Base-by-base conservation (phyloP, 1,139 yeast species). In the Scheffersomyces segobiensis region DNA sequence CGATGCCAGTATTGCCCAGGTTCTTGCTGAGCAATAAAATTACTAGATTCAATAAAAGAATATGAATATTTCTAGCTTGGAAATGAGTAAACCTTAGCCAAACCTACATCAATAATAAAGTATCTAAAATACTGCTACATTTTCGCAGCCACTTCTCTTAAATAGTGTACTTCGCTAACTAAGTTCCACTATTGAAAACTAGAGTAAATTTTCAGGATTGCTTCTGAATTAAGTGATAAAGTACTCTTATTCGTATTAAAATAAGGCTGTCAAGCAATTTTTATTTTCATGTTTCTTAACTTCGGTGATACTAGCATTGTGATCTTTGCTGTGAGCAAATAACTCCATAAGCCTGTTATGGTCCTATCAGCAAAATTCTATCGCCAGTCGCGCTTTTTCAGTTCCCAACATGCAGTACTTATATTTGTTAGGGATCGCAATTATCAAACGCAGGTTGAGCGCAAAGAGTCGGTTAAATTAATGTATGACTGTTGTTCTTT, bases 1-100 rank as follows among this genome's bases (percentile, higher is more conserved):
- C 60, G 87, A 82, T 58, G 69, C 77, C 55, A 82, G 87, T 46
- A 73, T 85, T 32, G 60, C 61, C n/a, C 67, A 66, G 53, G 66
- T 63, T 12, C 19, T 49, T 17, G 32, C 24, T 39, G 2, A 20
- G 47, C 46, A 48, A 21, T 52, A 47, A 32, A 26, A 32, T 14
- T 32, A 10, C 7, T 32, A 32, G 17, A 32, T 32, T 10, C 3
- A 32, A 24, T 24, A 24, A 24, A 24, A 2, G 42, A 32, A 17
- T 32, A 12, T 32, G 42, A 32, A 12, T 32, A 14, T 32, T n/a
- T 32, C 14, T 26, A 22, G 24, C 24, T 6, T 32, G 12, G 14
- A 32, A 32, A 32, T 10, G 26, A 5, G 26, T 5, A 24, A 24
- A 24, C 17, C 14, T 10, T 3, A 12, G 12, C 42, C 17, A 32